Evolutionary conservation across 257 asterid species (phyloP), one percentile per base, ranked within the genome.

Genomic region (Przewalskia tangutica): DNA sequence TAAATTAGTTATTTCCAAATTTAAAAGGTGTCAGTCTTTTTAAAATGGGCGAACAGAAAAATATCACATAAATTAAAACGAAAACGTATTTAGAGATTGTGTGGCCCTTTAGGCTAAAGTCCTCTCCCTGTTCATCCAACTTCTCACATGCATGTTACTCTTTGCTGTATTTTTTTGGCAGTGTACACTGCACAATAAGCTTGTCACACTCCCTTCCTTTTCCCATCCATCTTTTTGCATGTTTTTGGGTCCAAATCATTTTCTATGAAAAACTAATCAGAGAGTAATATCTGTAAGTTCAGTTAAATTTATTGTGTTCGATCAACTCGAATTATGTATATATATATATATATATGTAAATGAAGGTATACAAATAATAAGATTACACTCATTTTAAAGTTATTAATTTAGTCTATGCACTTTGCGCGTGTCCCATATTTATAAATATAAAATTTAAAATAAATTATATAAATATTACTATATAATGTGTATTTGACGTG

Each of bases 141-240:
- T 73, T 48, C 12, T 20, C 79, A 73, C 79, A 73, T 73, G 79
- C 79, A 73, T 73, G 79, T 48, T 73, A 73, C 44, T 73, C 79
- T 48, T 71, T 71, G 79, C 59, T 71, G 79, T 71, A 23, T 48
- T 23, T 48, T 73, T 73, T 73, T 73, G 60, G 42, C 20, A 44
- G 40, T 70, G 55, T 66, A 14, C 54, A 38, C 34, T 68, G 1
- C 7, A 38, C 54, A 68, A 40, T 68, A 40, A 17, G 34, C 54
- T 7, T 48, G 78, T 46, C 78, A 58, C 40, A 46, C 78, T 10
- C 58, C n/a, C 34, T 67, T 40, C 55, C 40, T 44, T 71, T 48
- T 7, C 44, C 79, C 60, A 73, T 73, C 79, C 20, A 46, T 48
- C 11, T 48, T 68, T 71, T 3, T 73, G 34, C 14, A 23, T 48